These are phyloP conservation scores for Centaurea solstitialis DNA, from an alignment of 129 eudicot species.

Conservation along the genomic window DNA sequence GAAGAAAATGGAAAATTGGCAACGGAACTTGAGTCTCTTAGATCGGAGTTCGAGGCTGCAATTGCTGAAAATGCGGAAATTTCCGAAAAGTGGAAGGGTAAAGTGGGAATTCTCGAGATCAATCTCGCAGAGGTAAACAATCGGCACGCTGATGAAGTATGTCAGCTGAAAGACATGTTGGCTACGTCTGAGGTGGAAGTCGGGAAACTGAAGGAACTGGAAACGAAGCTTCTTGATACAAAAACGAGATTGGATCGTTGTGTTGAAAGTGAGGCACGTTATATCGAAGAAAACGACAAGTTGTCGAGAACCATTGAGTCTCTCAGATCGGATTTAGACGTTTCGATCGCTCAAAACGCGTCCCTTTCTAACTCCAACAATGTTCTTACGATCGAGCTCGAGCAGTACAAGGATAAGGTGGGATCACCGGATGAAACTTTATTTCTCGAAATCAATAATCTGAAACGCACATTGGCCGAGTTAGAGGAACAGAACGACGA, in stretches of 20 bases:
- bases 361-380: constrained; percentile 40
- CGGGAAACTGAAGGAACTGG: not conserved
- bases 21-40: constrained; percentile 34
- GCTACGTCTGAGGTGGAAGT: constrained; percentile 25
- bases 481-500: constrained; percentile 30
- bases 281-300: constrained; percentile 8
- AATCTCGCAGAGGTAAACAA: too few relatives aligned
- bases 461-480: constrained; percentile 16
- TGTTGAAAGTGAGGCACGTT: constrained; percentile 1
- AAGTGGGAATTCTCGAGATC: too few relatives aligned
- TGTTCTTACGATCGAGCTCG: constrained; percentile 30
- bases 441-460: constrained; percentile 28
- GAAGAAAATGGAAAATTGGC: constrained; percentile 10
- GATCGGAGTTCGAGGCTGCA: constrained; percentile 47
- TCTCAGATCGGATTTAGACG: constrained; percentile 50
- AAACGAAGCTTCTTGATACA: constrained; percentile 18
- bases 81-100: too few relatives aligned
- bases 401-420: constrained; percentile 31
- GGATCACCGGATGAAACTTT: constrained; percentile 19
- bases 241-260: not conserved
- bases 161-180: constrained; percentile 33
- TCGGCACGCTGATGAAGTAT: constrained; percentile 31
- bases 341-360: constrained; percentile 35
- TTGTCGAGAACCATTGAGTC: constrained; percentile 3
- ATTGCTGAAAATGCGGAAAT: constrained; percentile 24